Evolutionary conservation across 1,284 basidiomycete species (phyloP).

Genomic region (Tremellales sp.): DNA sequence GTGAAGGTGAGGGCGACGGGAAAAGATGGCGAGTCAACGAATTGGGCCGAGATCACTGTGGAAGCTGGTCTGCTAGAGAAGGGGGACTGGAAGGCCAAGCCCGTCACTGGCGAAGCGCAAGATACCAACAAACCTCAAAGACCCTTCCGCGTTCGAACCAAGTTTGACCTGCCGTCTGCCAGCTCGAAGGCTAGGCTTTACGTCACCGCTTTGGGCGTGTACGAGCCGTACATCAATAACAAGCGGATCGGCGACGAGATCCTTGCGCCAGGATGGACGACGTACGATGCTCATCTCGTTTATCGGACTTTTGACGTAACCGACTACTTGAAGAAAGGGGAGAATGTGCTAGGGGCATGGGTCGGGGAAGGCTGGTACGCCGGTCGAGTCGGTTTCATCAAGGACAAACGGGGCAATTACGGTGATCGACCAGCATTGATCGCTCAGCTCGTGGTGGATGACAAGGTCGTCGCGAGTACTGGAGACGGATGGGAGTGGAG

Average conservation of each 20-base stretch:
- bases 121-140: constrained; percentile 16
- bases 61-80: constrained; percentile 26
- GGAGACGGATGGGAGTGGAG: constrained; percentile 27
- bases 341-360: constrained; percentile 22
- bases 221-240: constrained; percentile 32
- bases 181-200: constrained; percentile 17
- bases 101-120: constrained; percentile 6
- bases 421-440: constrained; percentile 16
- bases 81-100: constrained; percentile 24
- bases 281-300: constrained; percentile 31
- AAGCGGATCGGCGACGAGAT: constrained; percentile 26
- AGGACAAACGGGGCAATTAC: constrained; percentile 19
- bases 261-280: constrained; percentile 37
- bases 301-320: constrained; percentile 32
- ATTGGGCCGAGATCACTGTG: constrained; percentile 13
- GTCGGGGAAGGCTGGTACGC: constrained; percentile 39
- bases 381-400: constrained; percentile 19
- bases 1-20: constrained; percentile 19
- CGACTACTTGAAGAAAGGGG: constrained; percentile 10
- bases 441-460: constrained; percentile 23
- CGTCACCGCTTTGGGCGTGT: constrained; percentile 34
- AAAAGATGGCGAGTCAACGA: constrained; percentile 9
- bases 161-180: constrained; percentile 4
- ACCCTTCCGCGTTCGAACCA: constrained; percentile 13
- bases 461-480: constrained; percentile 8